Percentiles rank a stretch among this genome's conserved stretches.
These are phyloP conservation scores for Thelonectria rubi DNA, from an alignment of 2,329 filamentous ascomycete species.

Conservation along the genomic window DNA sequence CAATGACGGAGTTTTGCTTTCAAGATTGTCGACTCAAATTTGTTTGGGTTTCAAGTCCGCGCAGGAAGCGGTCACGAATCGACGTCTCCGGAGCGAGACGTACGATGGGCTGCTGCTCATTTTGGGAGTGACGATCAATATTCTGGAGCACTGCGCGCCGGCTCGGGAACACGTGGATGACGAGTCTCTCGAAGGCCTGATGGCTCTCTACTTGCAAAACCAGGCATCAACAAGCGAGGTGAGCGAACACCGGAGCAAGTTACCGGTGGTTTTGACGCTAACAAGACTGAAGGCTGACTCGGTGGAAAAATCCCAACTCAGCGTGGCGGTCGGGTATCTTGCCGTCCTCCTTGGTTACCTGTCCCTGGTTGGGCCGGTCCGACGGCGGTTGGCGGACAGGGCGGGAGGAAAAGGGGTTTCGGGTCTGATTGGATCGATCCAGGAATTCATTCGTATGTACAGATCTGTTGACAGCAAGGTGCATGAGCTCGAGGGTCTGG, in stretches of 20 bases:
- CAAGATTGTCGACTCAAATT: slow-evolving; percentile 58
- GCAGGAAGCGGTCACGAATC: slow-evolving; percentile 57
- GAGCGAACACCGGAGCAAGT: slow-evolving; percentile 45
- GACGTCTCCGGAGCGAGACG: slow-evolving; percentile 58
- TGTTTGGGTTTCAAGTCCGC: slow-evolving; percentile 61
- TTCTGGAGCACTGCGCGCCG: slow-evolving; percentile 78
- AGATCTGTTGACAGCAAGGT: slow-evolving; percentile 58
- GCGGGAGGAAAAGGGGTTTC: slow-evolving; percentile 56
- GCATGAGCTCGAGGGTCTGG: slow-evolving; percentile 50
- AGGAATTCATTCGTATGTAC: slow-evolving; percentile 63
- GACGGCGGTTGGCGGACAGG: slow-evolving; percentile 53
- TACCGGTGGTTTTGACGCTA: slow-evolving; percentile 14
- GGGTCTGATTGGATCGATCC: slow-evolving; percentile 61
- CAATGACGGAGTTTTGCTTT: slow-evolving; percentile 65
- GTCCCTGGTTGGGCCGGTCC: slow-evolving; percentile 64
- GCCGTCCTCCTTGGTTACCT: slow-evolving; percentile 85
- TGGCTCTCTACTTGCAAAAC: slow-evolving; percentile 73
- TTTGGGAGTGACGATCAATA: slow-evolving; percentile 85
- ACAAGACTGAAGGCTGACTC: slow-evolving; percentile 66
- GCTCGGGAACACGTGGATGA: slow-evolving; percentile 58
- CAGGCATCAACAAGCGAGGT: slow-evolving; percentile 74
- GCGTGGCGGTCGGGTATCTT: slow-evolving; percentile 87
- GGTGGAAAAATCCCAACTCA: slow-evolving; percentile 77
- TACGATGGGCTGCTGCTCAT: slow-evolving; percentile 80
- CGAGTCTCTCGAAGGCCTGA: slow-evolving; percentile 65